Conservation (phyloP, 371 early-diverging fungal genomes). For the Dichotomocladium elegans region DNA sequence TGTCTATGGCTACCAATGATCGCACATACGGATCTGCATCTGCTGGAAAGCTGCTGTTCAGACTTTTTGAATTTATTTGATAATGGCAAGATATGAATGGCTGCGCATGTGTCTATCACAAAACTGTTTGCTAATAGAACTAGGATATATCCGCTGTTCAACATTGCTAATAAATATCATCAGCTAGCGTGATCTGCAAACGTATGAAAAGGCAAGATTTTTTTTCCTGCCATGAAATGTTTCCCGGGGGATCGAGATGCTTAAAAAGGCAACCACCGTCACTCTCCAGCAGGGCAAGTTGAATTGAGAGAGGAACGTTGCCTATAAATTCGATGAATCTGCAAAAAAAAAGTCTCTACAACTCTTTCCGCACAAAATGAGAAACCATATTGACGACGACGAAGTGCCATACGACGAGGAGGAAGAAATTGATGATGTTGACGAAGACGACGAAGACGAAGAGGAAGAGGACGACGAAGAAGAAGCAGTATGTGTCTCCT, state of each 20-base stretch:
- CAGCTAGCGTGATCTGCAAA: neutral
- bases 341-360: no score
- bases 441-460: slow-evolving; percentile 18
- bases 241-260: no score
- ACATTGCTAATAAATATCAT: neutral
- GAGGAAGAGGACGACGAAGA: slow-evolving; percentile 17
- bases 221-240: neutral
- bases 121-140: neutral
- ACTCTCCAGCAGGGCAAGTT: no score
- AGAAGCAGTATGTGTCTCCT: slow-evolving; percentile 3
- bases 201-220: neutral
- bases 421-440: slow-evolving; percentile 16
- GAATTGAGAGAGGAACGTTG: no score
- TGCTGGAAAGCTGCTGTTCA: no score
- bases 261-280: no score
- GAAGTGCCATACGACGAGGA: slow-evolving; percentile 16
- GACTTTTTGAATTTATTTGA: neutral
- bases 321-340: no score
- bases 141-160: neutral
- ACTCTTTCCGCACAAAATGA: neutral
- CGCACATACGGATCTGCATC: no score
- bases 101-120: neutral
- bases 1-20: no score
- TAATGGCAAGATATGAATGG: neutral
- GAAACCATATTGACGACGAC: slow-evolving; percentile 1